These are phyloP conservation scores for Podospora sp. DNA, from an alignment of 495 filamentous ascomycete species.

Conservation along the genomic window DNA sequence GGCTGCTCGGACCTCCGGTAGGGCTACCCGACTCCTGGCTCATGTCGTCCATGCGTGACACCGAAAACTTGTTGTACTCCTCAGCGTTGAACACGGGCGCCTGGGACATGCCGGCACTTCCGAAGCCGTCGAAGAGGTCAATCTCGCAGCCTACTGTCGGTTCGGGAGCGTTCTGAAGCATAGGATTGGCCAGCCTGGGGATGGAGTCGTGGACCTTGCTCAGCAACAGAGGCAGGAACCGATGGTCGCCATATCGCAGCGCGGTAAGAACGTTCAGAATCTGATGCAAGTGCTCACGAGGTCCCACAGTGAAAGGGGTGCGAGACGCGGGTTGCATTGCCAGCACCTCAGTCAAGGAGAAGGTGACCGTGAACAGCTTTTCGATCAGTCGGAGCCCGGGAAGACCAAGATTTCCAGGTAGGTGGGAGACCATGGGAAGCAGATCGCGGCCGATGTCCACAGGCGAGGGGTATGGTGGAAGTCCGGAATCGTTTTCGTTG, in stretches of 20 bases:
- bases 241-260: slow-evolving; percentile 69
- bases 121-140: slow-evolving; percentile 63
- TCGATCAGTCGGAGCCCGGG: slow-evolving; percentile 70
- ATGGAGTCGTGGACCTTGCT: slow-evolving; percentile 69
- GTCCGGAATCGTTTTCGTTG: slow-evolving; percentile 52
- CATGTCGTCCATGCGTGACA: slow-evolving; percentile 46
- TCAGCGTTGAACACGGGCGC: slow-evolving; percentile 39
- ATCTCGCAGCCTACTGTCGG: slow-evolving; percentile 41
- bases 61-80: slow-evolving; percentile 39
- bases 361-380: slow-evolving; percentile 76
- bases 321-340: slow-evolving; percentile 62
- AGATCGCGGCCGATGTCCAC: slow-evolving; percentile 71
- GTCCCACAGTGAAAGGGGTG: slow-evolving; percentile 63
- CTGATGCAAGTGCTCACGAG: slow-evolving; percentile 72
- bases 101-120: slow-evolving; percentile 52
- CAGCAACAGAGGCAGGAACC: slow-evolving; percentile 71
- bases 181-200: slow-evolving; percentile 58
- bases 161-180: slow-evolving; percentile 57
- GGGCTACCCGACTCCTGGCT: slow-evolving; percentile 44
- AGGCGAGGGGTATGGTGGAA: slow-evolving; percentile 71
- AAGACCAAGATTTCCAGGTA: slow-evolving; percentile 66
- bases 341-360: slow-evolving; percentile 72
- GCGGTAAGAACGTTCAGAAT: slow-evolving; percentile 66
- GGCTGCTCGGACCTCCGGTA: slow-evolving; percentile 34
- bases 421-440: slow-evolving; percentile 64